Base-by-base conservation (phyloP, 192 early-diverging fungal species). In the Podila verticillata region DNA sequence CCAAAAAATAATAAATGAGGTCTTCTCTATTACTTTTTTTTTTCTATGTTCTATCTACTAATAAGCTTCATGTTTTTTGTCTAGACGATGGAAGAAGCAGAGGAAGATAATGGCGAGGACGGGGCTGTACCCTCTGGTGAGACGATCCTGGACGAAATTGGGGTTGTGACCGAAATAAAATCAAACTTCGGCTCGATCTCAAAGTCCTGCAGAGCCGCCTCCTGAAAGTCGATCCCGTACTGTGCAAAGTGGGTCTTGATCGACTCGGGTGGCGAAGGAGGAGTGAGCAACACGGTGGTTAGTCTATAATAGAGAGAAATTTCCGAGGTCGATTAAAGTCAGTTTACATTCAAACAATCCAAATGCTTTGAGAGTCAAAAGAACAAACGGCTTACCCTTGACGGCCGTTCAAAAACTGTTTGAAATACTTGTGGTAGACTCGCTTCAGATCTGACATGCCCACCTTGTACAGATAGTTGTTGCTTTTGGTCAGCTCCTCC, bases 371-470 rank as follows among this genome's bases (percentile, higher is more conserved):
- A 12, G 13, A 39, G 36, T 1, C 34, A 39, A 12, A 39, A 39
- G 7, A 39, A 39, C 36, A 39, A 39, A 39, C 2, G 17, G 17
- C 39, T 44, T 44, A 75, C 67, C 74, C 77, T 51, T 72, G 30
- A 4, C 61, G 69, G 7, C 80, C 80, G 54, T 73, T 74, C 26
- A 93, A 74, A 75, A 93, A 93, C 66, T 85, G 84, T 57, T 72
- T 59, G 70, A 88, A 93, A 58, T 92, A 91, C 57, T 72, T 81
- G 30, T 73, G 47, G 49, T 85, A 89, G n/a, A 91, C 91, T 12
- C 86, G 30, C 51, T 72, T 72, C 66, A 93, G 63, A 68, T 92
- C 90, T 1, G 48, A 34, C 10, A 48, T 57, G 4, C 83, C 85
- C 19, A 93, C 87, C 48, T 70, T 69, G 65, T 90, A 87, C 1